These are phyloP conservation scores for Aspergillus neotritici DNA, from an alignment of 2,329 filamentous ascomycete species.

Conservation along the genomic window DNA sequence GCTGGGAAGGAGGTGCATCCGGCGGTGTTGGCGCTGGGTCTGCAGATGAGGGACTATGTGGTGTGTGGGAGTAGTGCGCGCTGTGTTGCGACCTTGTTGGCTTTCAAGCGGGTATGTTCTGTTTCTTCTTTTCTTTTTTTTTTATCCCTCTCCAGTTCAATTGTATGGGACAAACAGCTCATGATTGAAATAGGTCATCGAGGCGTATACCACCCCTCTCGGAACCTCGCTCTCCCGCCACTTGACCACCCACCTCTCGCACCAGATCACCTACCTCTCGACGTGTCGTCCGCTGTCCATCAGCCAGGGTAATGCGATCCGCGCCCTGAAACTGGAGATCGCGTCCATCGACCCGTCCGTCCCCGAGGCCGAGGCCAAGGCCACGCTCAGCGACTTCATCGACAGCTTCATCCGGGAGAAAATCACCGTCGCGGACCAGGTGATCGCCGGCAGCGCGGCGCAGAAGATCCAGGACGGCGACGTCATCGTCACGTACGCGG, in stretches of 20 bases:
- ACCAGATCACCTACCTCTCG: constrained; percentile 91
- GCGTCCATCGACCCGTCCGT: constrained; percentile 82
- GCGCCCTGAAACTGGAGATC: constrained; percentile 89
- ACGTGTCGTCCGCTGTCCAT: constrained; percentile 94
- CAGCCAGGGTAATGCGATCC: constrained; percentile 93
- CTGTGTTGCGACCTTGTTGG: constrained; percentile 78
- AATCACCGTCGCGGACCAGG: constrained; percentile 77
- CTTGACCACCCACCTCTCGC: constrained; percentile 85
- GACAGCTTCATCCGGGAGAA: constrained; percentile 87
- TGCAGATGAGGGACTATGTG: constrained; percentile 84
- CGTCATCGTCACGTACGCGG: constrained; percentile 79
- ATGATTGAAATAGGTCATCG: constrained; percentile 61
- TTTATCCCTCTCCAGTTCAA: background rate
- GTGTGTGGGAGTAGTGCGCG: constrained; percentile 86
- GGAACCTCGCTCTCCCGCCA: constrained; percentile 83
- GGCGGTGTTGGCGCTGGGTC: constrained; percentile 73
- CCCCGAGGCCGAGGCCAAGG: constrained; percentile 75
- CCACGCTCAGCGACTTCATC: constrained; percentile 69
- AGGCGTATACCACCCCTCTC: constrained; percentile 83
- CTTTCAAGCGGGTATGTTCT: constrained; percentile 71
- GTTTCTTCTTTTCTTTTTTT: constrained; percentile 1
- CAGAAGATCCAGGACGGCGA: constrained; percentile 73
- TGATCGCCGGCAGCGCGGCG: constrained; percentile 72
- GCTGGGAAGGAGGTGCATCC: constrained; percentile 73
- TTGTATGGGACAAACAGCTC: too few relatives aligned